Percentiles rank a stretch among this genome's conserved stretches.
phyloP scores from a whole-genome alignment of 306 rosid species.

The Cicer pinnatifidum region DNA sequence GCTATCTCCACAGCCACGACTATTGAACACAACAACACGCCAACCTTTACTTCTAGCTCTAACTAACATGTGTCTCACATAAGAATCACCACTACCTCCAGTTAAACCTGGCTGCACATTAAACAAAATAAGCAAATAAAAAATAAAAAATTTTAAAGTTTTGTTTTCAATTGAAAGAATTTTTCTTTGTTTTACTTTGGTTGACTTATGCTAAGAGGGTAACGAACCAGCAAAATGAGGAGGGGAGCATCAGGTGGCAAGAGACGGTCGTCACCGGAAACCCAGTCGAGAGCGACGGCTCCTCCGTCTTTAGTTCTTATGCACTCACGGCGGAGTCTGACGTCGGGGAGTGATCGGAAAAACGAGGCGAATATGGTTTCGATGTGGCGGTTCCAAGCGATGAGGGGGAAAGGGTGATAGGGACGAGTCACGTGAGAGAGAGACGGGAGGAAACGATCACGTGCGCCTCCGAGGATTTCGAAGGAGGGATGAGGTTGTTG shows the following conservation, averaged over 20 bases:
- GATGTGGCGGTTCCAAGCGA: constrained; percentile 69
- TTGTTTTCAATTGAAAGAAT: background rate
- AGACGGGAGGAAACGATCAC: constrained; percentile 57
- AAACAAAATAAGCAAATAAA: background rate
- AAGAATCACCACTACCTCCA: constrained; percentile 82
- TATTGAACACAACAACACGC: constrained; percentile 89
- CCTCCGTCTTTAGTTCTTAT: constrained; percentile 70
- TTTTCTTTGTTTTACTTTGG: background rate
- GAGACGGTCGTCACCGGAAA: constrained; percentile 59
- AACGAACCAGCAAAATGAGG: constrained; percentile 76
- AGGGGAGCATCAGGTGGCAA: constrained; percentile 66
- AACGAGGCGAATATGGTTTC: constrained; percentile 89
- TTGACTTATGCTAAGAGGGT: background rate
- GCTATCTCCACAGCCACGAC: constrained; percentile 89
- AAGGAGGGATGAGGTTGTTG: constrained; percentile 57
- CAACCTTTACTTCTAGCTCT: constrained; percentile 77
- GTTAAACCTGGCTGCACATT: constrained; percentile 90
- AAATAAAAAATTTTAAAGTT: background rate
- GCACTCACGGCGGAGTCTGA: constrained; percentile 75
- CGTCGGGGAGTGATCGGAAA: constrained; percentile 64
- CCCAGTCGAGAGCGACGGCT: constrained; percentile 87
- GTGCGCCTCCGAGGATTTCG: constrained; percentile 69
- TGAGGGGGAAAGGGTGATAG: constrained; percentile 59
- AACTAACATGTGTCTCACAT: constrained; percentile 80
- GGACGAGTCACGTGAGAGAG: constrained; percentile 53